Evolutionary conservation across 164 flowering plant species (phyloP), one percentile per base, ranked within the genome.

Genomic region (Magnolia kwangsiensis): DNA sequence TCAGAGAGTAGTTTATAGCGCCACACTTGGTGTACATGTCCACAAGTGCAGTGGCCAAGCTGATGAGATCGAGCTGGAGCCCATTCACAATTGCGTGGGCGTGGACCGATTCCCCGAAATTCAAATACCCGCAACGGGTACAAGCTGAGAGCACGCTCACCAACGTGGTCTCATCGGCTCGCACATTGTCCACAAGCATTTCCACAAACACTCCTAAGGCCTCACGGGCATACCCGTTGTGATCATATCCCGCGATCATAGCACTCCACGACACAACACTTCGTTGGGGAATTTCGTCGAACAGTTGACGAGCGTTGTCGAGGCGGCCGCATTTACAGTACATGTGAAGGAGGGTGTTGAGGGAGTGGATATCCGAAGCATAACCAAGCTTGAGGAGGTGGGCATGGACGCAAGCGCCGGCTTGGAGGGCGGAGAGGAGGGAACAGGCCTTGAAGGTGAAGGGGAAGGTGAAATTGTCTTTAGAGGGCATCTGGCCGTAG

Each of bases 21-120:
- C 66, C 65, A 59, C 72, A 70, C 72, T 70, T 70, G 50, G 72
- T 51, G 0, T 70, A 70, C 72, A 70, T 70, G 72, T 70, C 72
- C 23, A 70, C 55, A 0, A 70, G 50, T 0, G 72, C 72, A 13
- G 72, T 70, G n/a, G 51, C 50, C 20, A 70, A 50, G 10, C 23
- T 23, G 18, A 70, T 18, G 21, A 21, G n/a, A 37, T 37, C 45
- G 0, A 37, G 4, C 20, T 6, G 1, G 18, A 70, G n/a, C 58
- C 58, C 72, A 49, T 70, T 37, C 16, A 70, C 55, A 11, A 70
- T 70, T n/a, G 72, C 55, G 8, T 50, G 18, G 9, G 72, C 72
- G 20, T 70, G 72, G 4, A 70, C 51, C 21, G 55, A 50, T 49
- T 37, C 51, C 16, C 72, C 72, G 23, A 50, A 70, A 13, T 50